Base-by-base conservation (phyloP, 2,329 filamentous ascomycete species). In the Parastagonospora nodorum region DNA sequence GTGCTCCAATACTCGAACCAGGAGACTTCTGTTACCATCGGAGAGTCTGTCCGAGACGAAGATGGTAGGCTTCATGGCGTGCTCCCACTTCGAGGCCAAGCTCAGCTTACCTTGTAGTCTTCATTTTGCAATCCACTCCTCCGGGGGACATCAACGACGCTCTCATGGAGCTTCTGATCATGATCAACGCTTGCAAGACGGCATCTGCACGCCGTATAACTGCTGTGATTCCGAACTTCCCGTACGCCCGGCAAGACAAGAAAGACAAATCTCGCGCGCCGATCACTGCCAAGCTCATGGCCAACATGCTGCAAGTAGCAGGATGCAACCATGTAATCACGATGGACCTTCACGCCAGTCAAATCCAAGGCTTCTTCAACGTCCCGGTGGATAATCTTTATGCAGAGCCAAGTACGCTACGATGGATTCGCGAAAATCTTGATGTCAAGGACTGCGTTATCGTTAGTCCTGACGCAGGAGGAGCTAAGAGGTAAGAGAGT, bases 131-230 rank as follows among this genome's bases (percentile, higher is more conserved):
- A 77, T 96, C 93, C 19, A 96, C 94, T 41, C 88, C 90, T 35
- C 93, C 93, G 2, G 92, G 93, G 73, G 92, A 97, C 72, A 95
- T 97, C 79, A 99, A 99, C 77, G 93, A 97, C 74, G 92, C 92
- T 42, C 84, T 99, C 53, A 97, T 99, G 93, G 93, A 99, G 77
- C 84, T 97, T 32, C 84, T 97, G 61, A 97, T 97, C 77, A 96
- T 97, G 87, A 95, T 97, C 76, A 95, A 96, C 72, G 93, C 93
- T 58, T 97, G 93, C 82, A 88, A 90, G 74, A 90, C 87, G 19
- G 88, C 88, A 36, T 89, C 87, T 31, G 93, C 93, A 10, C 87
- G 92, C 59, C 89, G 93, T 59, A 96, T 97, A 77, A 97, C 93
- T 16, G 93, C 92, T 58, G 90, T 97, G 58, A 89, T 97, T 44